Conservation (phyloP, 148 eudicot species). For the Rhododendron molle region DNA sequence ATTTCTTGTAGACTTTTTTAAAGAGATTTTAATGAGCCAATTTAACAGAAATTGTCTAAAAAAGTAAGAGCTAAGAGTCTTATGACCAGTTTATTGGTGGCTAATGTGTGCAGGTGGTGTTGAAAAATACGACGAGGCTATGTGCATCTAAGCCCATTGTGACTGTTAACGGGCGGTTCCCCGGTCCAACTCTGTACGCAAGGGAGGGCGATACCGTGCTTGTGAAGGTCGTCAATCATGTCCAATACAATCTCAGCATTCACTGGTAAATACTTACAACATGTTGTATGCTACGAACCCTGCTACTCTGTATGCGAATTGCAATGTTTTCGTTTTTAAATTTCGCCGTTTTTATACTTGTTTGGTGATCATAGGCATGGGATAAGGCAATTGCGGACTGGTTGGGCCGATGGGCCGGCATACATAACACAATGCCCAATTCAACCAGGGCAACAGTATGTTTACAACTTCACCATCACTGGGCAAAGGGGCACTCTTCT, state of each 20-base stretch:
- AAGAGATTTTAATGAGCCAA: no score
- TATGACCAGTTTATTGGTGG: background rate
- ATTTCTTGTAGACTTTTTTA: background rate
- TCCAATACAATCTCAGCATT: slow-evolving; percentile 56
- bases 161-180: slow-evolving; percentile 66
- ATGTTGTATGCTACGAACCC: background rate
- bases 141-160: slow-evolving; percentile 71
- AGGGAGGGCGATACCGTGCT: slow-evolving; percentile 73
- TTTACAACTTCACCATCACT: slow-evolving; percentile 69
- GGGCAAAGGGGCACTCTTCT: slow-evolving; percentile 82
- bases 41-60: background rate
- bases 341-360: background rate
- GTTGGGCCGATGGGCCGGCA: slow-evolving; percentile 92
- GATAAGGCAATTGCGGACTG: slow-evolving; percentile 57
- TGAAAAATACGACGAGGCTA: slow-evolving; percentile 55
- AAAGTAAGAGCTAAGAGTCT: background rate
- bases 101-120: slow-evolving; percentile 41
- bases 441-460: slow-evolving; percentile 53
- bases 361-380: slow-evolving; percentile 52
- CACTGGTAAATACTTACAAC: slow-evolving; percentile 47
- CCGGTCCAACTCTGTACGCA: slow-evolving; percentile 73
- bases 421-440: slow-evolving; percentile 83
- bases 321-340: background rate
- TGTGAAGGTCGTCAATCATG: slow-evolving; percentile 55
- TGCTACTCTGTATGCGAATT: background rate